Percentiles rank a stretch among this genome's conserved stretches.
Evolutionary conservation across 148 eudicot genomes (phyloP).

Genomic region (Polygonum aviculare): DNA sequence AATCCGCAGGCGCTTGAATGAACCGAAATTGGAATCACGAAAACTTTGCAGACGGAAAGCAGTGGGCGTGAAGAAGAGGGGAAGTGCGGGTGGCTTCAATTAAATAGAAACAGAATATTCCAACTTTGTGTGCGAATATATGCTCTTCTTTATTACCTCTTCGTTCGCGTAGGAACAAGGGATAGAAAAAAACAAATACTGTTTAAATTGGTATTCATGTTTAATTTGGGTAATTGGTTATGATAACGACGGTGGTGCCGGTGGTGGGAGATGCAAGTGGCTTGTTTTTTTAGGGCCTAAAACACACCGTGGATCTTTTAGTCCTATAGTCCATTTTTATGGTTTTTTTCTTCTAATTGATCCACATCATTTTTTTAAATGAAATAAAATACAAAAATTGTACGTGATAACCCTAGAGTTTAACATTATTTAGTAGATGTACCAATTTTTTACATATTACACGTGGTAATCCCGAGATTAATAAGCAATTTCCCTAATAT

Average conservation of each 20-base stretch:
- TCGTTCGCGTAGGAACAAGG: neutral
- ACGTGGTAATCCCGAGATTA: too few species aligned
- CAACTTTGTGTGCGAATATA: conserved; percentile 5
- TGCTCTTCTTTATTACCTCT: neutral
- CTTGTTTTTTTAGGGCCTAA: too few species aligned
- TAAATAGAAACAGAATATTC: conserved; percentile 1
- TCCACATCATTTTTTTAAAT: too few species aligned
- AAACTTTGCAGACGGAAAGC: neutral
- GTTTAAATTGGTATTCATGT: neutral
- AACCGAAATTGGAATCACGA: neutral
- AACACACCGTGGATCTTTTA: too few species aligned
- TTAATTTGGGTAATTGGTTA: neutral
- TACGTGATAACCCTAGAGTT: too few species aligned
- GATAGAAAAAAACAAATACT: neutral
- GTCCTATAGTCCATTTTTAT: too few species aligned
- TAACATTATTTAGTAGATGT: too few species aligned
- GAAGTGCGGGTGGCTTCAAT: conserved; percentile 1
- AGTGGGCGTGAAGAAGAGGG: neutral
- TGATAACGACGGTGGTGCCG: neutral
- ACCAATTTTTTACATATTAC: too few species aligned
- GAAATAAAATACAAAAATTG: too few species aligned
- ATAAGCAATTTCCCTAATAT: too few species aligned
- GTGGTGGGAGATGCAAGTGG: neutral
- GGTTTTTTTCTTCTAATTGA: too few species aligned
- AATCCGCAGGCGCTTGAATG: neutral